Evolutionary conservation across 257 asterid species (phyloP), one percentile per base, ranked within the genome.

Genomic region (Scutellaria barbata): DNA sequence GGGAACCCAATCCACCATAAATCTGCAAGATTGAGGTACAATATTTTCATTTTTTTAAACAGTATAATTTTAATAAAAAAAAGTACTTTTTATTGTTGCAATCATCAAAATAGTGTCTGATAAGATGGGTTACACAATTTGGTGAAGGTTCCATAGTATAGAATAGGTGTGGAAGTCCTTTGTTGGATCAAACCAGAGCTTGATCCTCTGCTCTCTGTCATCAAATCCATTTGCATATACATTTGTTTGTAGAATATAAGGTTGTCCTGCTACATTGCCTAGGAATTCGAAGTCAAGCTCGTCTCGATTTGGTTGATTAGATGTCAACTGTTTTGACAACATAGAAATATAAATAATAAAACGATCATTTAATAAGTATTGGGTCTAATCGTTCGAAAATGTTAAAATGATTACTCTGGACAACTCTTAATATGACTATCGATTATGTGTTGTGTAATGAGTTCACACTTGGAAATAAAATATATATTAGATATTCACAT

Each of bases 271-370:
- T 8, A 79, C 86, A 69, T 87, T 90, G 0, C 98, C 98, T 10
- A 94, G 86, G 82, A 94, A 94, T 63, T 94, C 98, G 72, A 94
- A 94, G 77, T 94, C 98, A n/a, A 94, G 7, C 82, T 94, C 98
- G 59, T 94, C 97, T 0, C 82, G 85, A 68, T 85, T 89, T 2
- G 96, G 76, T 35, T 84, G 83, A 35, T 77, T 73, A 1, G 97
- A 89, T 18, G 83, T 69, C 39, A 94, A 73, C 97, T 94, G 93
- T 85, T 81, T 75, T 10, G 1, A 53, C 41, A 37, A 53, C n/a
- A 35, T 7, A 25, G 40, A 13, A 7, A 39, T 52, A 55, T 55
- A 14, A 54, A 20, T 10, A 55, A 16, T 1, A 18, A 17, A 16
- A 8, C 8, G 8, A 7, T 54, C 0, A 20, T 7, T 25, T 52